Conservation (phyloP, 306 rosid species). For the Malus sylvestris region DNA sequence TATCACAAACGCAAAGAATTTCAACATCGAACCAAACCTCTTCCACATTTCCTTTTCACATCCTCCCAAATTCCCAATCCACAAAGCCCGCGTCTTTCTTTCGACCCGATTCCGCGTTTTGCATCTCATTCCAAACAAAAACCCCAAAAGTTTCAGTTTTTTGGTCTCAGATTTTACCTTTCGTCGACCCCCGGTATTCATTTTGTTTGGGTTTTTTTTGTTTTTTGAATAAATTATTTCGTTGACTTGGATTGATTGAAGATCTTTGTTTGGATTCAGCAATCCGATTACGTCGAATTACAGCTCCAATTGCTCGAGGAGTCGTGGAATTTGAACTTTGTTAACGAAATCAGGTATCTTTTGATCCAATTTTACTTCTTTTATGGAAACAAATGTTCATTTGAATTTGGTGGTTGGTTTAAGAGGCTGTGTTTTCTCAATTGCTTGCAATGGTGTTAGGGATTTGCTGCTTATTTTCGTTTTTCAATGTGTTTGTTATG, state of each 20-base stretch:
- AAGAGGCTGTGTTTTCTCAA: background rate
- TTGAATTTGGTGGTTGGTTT: background rate
- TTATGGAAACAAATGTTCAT: background rate
- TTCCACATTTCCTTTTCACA: background rate
- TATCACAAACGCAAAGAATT: background rate
- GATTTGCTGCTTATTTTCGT: background rate
- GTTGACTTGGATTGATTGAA: slow-evolving; percentile 1
- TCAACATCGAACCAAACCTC: background rate
- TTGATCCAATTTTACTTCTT: too few species aligned
- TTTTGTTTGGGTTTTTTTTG: background rate
- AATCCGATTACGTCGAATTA: slow-evolving; percentile 6
- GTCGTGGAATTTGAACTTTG: background rate
- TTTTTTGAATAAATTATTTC: background rate
- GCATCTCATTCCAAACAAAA: background rate
- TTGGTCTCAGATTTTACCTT: background rate
- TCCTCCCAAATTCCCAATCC: background rate
- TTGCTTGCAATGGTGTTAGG: background rate
- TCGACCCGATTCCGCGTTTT: slow-evolving; percentile 3
- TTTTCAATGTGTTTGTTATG: background rate
- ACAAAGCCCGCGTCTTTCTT: background rate
- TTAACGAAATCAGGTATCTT: slow-evolving; percentile 7
- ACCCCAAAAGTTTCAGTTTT: background rate
- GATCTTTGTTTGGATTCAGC: slow-evolving; percentile 2
- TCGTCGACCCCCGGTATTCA: background rate
- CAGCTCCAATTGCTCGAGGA: background rate